Conservation (phyloP, 164 flowering plant species). For the Saururus chinensis region DNA sequence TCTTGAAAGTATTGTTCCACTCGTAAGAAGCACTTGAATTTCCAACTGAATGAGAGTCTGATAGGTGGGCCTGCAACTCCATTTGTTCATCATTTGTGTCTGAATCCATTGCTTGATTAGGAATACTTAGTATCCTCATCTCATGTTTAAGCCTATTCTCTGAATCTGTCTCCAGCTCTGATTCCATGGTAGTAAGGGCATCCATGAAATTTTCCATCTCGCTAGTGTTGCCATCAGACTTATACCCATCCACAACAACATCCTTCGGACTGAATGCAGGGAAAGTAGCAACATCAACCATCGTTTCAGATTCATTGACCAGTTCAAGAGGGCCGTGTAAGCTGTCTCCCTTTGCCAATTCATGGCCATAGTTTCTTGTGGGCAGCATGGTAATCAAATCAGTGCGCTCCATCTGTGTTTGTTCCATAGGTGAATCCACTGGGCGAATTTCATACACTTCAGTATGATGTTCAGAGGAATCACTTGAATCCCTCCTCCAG, state of each 20-base stretch:
- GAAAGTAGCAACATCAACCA: conserved; percentile 14
- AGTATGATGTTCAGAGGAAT: conserved; percentile 27
- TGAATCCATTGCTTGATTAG: conserved; percentile 21
- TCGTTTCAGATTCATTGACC: conserved; percentile 13
- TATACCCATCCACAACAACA: conserved; percentile 25
- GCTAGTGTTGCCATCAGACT: conserved; percentile 63
- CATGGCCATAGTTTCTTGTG: conserved; percentile 17
- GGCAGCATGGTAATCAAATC: conserved; percentile 11
- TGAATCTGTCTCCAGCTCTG: conserved; percentile 67
- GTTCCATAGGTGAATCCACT: conserved; percentile 25
- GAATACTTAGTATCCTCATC: conserved; percentile 9
- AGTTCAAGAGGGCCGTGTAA: conserved; percentile 17
- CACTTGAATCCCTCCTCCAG: conserved; percentile 20
- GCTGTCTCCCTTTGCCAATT: conserved; percentile 8
- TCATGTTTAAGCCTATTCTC: conserved; percentile 33
- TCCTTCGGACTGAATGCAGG: conserved; percentile 27
- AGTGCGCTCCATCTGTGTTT: conserved; percentile 17
- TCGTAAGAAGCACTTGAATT: conserved; percentile 47
- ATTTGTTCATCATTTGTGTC: conserved; percentile 30
- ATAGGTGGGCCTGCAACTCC: conserved; percentile 22
- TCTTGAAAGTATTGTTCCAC: conserved; percentile 31
- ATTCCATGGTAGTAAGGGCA: conserved; percentile 75
- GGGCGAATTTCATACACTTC: conserved; percentile 41
- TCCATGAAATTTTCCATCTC: conserved; percentile 77
- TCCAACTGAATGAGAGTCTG: conserved; percentile 47